phyloP scores from a whole-genome alignment of 169 alveolate species.

The Eimeria sp. region DNA sequence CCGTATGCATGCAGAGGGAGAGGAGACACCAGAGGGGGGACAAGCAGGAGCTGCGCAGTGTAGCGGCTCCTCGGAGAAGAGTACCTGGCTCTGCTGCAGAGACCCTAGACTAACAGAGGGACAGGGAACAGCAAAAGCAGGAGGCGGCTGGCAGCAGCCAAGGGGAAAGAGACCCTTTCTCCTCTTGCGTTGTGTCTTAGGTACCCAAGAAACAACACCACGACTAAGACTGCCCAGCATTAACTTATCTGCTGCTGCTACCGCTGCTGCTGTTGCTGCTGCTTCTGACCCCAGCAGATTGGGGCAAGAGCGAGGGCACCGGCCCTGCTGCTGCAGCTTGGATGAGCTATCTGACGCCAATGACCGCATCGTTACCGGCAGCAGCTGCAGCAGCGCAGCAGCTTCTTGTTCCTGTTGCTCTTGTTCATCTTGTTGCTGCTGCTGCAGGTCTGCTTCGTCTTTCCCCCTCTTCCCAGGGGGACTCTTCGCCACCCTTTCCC shows the following conservation, averaged over 20 bases:
- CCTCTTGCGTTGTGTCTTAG: background rate
- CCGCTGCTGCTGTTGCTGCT: background rate
- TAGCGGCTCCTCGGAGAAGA: conserved; percentile 50
- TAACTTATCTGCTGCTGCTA: conserved; percentile 19
- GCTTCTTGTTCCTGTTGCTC: background rate
- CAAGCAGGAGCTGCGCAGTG: conserved; percentile 49
- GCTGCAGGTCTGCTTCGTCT: background rate
- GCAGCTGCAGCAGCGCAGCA: conserved; percentile 22
- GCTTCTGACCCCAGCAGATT: background rate
- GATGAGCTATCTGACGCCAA: background rate
- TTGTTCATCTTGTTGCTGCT: background rate
- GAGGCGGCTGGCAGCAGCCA: conserved; percentile 2
- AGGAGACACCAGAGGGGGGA: conserved; percentile 8
- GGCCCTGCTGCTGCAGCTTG: conserved; percentile 13
- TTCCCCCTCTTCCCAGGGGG: conserved; percentile 11
- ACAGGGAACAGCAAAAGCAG: background rate
- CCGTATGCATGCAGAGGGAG: background rate
- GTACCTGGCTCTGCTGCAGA: background rate
- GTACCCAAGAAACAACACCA: background rate
- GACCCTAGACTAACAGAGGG: background rate
- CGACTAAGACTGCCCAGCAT: background rate
- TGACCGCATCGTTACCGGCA: background rate
- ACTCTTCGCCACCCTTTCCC: background rate
- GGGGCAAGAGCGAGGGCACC: conserved; percentile 39
- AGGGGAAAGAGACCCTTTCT: background rate